A percentile compares a stretch with the other conserved stretches of the same genome.
phyloP scores from a whole-genome alignment of 1,139 yeast species.

The Diutina sp. region DNA sequence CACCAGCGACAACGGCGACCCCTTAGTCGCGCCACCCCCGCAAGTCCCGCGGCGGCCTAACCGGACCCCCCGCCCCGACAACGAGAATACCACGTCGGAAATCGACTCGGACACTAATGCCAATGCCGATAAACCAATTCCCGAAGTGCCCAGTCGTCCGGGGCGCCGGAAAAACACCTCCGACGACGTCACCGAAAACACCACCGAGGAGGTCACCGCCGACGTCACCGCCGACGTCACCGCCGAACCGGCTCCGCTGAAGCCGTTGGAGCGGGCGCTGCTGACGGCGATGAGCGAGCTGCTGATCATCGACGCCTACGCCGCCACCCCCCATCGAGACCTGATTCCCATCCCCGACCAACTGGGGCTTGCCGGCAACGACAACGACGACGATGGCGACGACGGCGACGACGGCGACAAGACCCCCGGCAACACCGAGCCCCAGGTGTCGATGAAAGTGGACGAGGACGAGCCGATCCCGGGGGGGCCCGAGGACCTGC shows the following conservation, averaged over 20 bases:
- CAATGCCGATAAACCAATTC: neutral
- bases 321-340: neutral
- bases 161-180: neutral
- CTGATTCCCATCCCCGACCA: conserved; percentile 1
- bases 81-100: neutral
- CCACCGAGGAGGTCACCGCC: neutral
- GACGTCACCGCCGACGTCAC: neutral
- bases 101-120: neutral
- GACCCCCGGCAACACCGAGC: conserved; percentile 23
- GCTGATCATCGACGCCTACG: conserved; percentile 1
- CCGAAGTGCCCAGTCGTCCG: neutral
- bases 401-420: conserved; percentile 19
- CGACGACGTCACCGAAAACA: neutral
- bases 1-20: neutral
- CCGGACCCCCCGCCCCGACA: neutral
- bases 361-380: neutral
- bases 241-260: neutral
- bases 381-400: conserved; percentile 4
- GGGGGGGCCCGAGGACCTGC: conserved; percentile 12
- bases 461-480: conserved; percentile 11
- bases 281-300: neutral
- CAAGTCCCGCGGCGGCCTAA: neutral
- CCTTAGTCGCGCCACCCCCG: neutral
- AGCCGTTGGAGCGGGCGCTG: neutral
- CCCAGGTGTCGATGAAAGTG: conserved; percentile 19